Conservation (phyloP, 2,329 filamentous ascomycete species). For the Hypoxylon sp. region DNA sequence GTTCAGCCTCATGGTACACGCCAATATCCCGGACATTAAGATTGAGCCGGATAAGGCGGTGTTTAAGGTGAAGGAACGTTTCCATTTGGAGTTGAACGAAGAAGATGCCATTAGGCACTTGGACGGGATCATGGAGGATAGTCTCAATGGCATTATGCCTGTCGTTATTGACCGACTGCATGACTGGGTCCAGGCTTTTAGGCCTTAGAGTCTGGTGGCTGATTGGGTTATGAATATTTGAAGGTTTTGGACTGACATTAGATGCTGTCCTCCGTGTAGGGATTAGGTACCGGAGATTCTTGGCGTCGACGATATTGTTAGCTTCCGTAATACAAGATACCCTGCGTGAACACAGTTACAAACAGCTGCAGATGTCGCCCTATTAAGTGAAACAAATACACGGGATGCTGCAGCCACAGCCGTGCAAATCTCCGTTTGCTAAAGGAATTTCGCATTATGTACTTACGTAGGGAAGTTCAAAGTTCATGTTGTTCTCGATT, state of each 20-base stretch:
- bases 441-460: conserved; percentile 20
- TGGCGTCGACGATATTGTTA: conserved; percentile 8
- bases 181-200: conserved; percentile 91
- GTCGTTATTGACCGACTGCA: conserved; percentile 96
- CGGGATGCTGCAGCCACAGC: conserved; percentile 38
- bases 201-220: conserved; percentile 59
- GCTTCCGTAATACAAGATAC: conserved; percentile 29
- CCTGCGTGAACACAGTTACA: conserved; percentile 28
- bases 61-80: conserved; percentile 93
- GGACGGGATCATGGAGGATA: conserved; percentile 91
- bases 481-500: conserved; percentile 8
- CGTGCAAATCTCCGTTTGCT: conserved; percentile 30
- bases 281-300: background rate
- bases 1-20: conserved; percentile 97
- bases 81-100: conserved; percentile 91
- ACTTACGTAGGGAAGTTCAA: too few relatives aligned
- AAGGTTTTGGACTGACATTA: conserved; percentile 8
- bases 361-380: conserved; percentile 28
- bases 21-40: conserved; percentile 95
- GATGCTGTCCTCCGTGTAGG: background rate
- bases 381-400: conserved; percentile 33
- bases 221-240: conserved; percentile 2
- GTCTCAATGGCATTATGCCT: conserved; percentile 88
- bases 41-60: conserved; percentile 95
- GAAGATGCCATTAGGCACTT: conserved; percentile 92